phyloP scores from a whole-genome alignment of 179 eudicot species.

The Carnegiea gigantea region DNA sequence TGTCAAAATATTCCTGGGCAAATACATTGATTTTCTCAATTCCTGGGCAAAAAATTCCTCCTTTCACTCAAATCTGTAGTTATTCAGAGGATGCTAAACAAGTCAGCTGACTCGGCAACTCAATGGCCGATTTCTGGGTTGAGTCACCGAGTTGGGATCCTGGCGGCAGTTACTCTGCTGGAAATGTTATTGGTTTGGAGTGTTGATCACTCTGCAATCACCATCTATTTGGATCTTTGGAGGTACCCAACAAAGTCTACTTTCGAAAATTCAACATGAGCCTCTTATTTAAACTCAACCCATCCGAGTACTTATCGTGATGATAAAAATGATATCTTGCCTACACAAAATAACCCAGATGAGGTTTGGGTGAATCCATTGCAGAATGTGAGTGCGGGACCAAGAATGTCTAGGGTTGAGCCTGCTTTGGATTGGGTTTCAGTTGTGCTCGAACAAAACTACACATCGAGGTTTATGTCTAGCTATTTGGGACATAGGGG shows the following conservation, averaged over 20 bases:
- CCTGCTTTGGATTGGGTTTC: conserved; percentile 47
- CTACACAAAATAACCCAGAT: conserved; percentile 25
- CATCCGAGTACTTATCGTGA: too few relatives aligned
- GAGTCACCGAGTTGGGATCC: conserved; percentile 32
- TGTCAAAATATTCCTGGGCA: too few relatives aligned
- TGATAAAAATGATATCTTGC: background rate
- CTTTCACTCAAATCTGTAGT: conserved; percentile 22
- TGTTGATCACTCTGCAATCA: conserved; percentile 30
- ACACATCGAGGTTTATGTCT: conserved; percentile 47
- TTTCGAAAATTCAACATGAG: background rate
- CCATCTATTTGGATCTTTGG: conserved; percentile 28
- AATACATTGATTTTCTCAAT: too few relatives aligned
- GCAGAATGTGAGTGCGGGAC: too few relatives aligned
- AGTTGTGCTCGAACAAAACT: conserved; percentile 51
- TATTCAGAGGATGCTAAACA: conserved; percentile 37
- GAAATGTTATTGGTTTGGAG: conserved; percentile 35
- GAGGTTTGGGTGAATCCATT: background rate
- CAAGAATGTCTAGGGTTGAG: too few relatives aligned
- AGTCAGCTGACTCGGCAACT: conserved; percentile 28
- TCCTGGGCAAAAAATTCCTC: background rate
- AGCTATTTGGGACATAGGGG: conserved; percentile 64
- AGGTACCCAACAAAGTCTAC: conserved; percentile 30
- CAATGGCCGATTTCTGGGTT: conserved; percentile 34
- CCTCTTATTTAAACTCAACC: too few relatives aligned
- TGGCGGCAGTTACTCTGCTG: conserved; percentile 3